These are phyloP conservation scores for Lathyrus sativus DNA, from an alignment of 306 rosid species.

Conservation along the genomic window DNA sequence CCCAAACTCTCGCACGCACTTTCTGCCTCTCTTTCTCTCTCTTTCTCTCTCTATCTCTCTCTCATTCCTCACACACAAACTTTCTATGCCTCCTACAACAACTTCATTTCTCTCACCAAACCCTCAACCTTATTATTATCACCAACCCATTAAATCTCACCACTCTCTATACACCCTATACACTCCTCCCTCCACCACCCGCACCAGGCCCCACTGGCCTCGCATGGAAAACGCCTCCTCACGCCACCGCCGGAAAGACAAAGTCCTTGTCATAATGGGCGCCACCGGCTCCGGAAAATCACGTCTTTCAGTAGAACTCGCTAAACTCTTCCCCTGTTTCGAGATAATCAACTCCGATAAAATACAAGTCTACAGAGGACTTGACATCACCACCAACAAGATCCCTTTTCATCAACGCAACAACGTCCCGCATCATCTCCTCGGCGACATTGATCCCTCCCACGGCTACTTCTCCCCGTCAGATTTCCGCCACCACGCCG, in stretches of 20 bases:
- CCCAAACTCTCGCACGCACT: constrained; percentile 39
- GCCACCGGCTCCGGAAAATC: constrained; percentile 92
- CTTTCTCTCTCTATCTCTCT: neutral
- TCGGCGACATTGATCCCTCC: constrained; percentile 59
- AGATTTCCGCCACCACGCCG: constrained; percentile 60
- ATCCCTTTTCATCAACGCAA: constrained; percentile 57
- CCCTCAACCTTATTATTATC: constrained; percentile 4
- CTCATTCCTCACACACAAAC: neutral
- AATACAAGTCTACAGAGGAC: constrained; percentile 81
- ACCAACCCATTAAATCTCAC: neutral
- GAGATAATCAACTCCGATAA: constrained; percentile 90
- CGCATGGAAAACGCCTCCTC: constrained; percentile 49
- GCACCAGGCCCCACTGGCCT: constrained; percentile 41
- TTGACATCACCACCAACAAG: constrained; percentile 89
- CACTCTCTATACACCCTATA: constrained; percentile 11
- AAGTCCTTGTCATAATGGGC: constrained; percentile 73
- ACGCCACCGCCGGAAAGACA: constrained; percentile 53
- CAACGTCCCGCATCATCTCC: constrained; percentile 73
- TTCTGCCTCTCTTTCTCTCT: constrained; percentile 34
- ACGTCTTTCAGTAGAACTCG: constrained; percentile 78
- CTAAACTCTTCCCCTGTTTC: constrained; percentile 54
- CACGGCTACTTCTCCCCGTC: constrained; percentile 55
- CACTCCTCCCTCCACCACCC: neutral
- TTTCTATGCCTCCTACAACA: constrained; percentile 39
- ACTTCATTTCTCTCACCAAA: constrained; percentile 37